Evolutionary conservation across 352 stramenopile genomes (phyloP), one percentile per base, ranked within the genome.

Genomic region (Pythium folliculosum): DNA sequence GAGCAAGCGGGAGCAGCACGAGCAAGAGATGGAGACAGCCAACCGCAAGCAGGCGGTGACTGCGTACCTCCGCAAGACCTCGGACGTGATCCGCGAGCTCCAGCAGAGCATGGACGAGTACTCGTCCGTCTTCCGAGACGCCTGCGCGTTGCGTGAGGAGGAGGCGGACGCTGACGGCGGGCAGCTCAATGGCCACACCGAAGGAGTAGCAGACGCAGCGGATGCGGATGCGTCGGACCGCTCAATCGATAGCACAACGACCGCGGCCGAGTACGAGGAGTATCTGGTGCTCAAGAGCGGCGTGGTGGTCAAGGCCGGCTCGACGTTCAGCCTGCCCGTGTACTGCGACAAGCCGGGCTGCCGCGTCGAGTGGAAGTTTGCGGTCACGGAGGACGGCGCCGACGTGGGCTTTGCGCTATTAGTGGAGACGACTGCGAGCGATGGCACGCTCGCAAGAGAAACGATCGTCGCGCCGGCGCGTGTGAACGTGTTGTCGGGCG

Each of bases 351-450:
- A 78, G 38, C 67, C 70, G 5, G 81, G 80, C 4, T 82, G 71
- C 66, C 81, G 82, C n/a, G 81, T 95, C 16, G 78, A 87, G n/a
- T 95, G 86, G 86, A 92, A 70, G 47, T 95, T 95, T 55, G 76
- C 69, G 1, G 73, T 95, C 1, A 89, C 88, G 48, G 86, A 95
- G 43, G 82, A 91, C 35, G 71, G 65, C 1, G 82, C 81, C 2
- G 84, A 93, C 56, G 77, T 95, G 0, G 68, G 69, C 8, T 95
- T 91, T 60, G 69, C 73, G 4, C 51, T 94, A 4, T 71, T 38
- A 0, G 62, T 75, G 3, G 43, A 72, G 60, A 48, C 45, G 49
- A 57, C 25, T 1, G 14, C 25, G 5, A 56, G 32, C 27, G 43
- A 47, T 9, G 48, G 40, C 8, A 21, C 35, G 7, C 25, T 37